Base-by-base conservation (phyloP, 305 asterid species). In the Fraxinus platypoda region DNA sequence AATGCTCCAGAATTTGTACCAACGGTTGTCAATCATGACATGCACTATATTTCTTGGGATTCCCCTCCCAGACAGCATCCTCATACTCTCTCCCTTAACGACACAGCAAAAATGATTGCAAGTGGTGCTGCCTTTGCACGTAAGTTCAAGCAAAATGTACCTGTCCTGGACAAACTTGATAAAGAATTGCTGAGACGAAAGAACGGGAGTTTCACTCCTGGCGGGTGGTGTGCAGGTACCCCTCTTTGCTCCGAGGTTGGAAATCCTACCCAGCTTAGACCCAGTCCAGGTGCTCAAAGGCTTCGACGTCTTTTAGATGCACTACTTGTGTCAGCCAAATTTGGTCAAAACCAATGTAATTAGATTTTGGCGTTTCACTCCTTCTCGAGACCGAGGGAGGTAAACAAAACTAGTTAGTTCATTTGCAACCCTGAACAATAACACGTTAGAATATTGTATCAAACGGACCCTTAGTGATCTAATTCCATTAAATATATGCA, bases 1-100 rank as follows among this genome's bases (percentile, higher is more conserved):
- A 96, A 96, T 19, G 87, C 90, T 25, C 97, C 97, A 0, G 91
- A 93, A 78, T 94, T 93, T 38, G 82, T 86, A 5, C 93, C 91
- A 0, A 96, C 99, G 1, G 94, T 91, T 8, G 89, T 92, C 77
- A 96, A 96, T 90, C 98, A 96, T 33, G 99, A 96, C 86, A 93
- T 96, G 98, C 99, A 96, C 89, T 94, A 77, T 46, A 94, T 96
- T 57, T 86, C 99, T 34, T 96, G 99, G 99, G 98, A 96, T 66
- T 17, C 3, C 59, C 99, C 99, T 19, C 99, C 99, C 0, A 88
- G 84, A 74, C 99, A 96, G 87, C 99, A 96, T 82, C 99, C 99
- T 0, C 97, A 84, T 64, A 80, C 83, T 0, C 94, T 96, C 59
- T 77, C 87, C 80, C 46, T 96, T 1, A 94, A 96, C 25, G 94